Conservation (phyloP, 1,139 yeast genomes). For the Nakaseomyces uthaithaninus region DNA sequence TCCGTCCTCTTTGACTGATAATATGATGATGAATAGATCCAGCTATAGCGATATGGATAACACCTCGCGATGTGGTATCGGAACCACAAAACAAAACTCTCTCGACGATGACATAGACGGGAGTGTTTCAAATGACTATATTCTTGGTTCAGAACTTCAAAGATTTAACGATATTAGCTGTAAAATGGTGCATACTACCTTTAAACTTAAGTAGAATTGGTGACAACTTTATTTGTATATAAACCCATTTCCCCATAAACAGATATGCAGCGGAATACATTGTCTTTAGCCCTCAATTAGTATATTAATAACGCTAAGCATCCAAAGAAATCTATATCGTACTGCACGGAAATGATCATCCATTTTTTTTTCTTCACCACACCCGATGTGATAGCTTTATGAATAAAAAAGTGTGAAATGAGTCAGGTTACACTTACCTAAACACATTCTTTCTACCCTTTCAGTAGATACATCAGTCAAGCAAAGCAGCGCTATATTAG, state of each 20-base stretch:
- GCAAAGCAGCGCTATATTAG: no score
- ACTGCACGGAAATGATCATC: no score
- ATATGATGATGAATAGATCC: slow-evolving; percentile 1
- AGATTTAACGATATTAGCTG: slow-evolving; percentile 21
- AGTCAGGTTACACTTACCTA: not conserved
- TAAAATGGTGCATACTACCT: slow-evolving; percentile 12
- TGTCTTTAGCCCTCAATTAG: no score
- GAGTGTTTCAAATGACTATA: slow-evolving; percentile 13
- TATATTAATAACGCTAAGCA: no score
- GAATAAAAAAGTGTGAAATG: slow-evolving; percentile 1
- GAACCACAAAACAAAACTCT: slow-evolving; percentile 4
- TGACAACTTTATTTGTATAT: no score
- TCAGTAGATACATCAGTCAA: no score
- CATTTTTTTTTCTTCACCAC: no score
- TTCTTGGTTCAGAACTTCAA: slow-evolving; percentile 19
- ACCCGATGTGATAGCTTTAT: not conserved
- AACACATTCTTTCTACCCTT: no score
- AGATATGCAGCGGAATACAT: no score
- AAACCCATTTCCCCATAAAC: no score
- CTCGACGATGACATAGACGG: slow-evolving; percentile 5
- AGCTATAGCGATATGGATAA: not conserved
- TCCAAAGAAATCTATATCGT: no score
- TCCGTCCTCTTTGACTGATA: not conserved
- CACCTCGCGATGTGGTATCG: not conserved
- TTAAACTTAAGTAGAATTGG: not conserved